Evolutionary conservation across 1,139 yeast genomes (phyloP).

Genomic region (Pichia cactophila): DNA sequence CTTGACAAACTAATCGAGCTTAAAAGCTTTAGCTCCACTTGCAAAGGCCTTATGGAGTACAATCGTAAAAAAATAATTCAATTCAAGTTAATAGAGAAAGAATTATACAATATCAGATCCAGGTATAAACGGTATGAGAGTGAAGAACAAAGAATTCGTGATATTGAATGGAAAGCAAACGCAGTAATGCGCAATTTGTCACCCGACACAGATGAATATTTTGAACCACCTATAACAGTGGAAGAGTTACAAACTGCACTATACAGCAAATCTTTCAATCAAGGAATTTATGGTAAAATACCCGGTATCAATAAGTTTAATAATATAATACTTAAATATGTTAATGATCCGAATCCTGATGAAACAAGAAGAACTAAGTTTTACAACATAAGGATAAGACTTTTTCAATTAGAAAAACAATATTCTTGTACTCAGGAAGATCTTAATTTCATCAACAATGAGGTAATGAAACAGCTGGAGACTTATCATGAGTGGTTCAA

Average conservation of each 20-base stretch:
- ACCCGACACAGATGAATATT: conserved; percentile 4
- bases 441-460: conserved; percentile 38
- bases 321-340: conserved; percentile 45
- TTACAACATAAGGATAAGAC: conserved; percentile 33
- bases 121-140: conserved; percentile 37
- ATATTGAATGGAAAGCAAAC: conserved; percentile 31
- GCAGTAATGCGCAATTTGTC: conserved; percentile 16
- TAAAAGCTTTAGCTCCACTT: conserved; percentile 64
- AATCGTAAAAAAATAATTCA: conserved; percentile 67
- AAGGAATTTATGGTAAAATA: conserved; percentile 25
- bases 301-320: conserved; percentile 44
- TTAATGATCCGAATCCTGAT: conserved; percentile 50
- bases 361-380: conserved; percentile 45
- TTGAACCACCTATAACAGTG: conserved; percentile 27
- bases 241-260: conserved; percentile 32
- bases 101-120: conserved; percentile 39
- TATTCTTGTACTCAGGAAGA: conserved; percentile 42
- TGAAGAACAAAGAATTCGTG: conserved; percentile 36
- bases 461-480: conserved; percentile 23
- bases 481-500: conserved; percentile 28
- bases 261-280: conserved; percentile 21
- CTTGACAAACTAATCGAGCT: conserved; percentile 82
- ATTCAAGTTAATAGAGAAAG: conserved; percentile 48
- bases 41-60: conserved; percentile 60
- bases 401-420: conserved; percentile 42